Conservation (phyloP, 768 basidiomycete species). For the Amanita inopinata region DNA sequence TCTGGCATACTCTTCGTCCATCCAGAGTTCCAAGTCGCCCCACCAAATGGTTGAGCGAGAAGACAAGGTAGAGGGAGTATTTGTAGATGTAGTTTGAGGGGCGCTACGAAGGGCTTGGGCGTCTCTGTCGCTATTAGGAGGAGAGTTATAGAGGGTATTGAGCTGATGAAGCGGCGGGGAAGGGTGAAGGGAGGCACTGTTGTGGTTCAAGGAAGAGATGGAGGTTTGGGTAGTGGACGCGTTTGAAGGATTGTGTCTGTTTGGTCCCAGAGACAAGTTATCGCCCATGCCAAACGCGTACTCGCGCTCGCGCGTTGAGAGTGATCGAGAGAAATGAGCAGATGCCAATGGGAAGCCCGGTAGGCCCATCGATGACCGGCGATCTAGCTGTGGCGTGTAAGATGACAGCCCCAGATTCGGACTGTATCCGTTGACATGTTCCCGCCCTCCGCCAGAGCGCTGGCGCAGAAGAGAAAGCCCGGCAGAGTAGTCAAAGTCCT, state of each 20-base stretch:
- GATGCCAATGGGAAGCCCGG: constrained; percentile 11
- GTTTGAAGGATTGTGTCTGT: constrained; percentile 31
- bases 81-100: constrained; percentile 17
- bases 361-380: constrained; percentile 18
- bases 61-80: constrained; percentile 13
- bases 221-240: constrained; percentile 19
- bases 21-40: constrained; percentile 89
- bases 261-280: constrained; percentile 23
- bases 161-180: constrained; percentile 23
- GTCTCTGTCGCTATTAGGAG: constrained; percentile 25
- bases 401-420: constrained; percentile 13
- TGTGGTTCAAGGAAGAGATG: constrained; percentile 39
- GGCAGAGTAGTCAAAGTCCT: constrained; percentile 30
- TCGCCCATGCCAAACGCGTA: constrained; percentile 17
- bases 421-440: constrained; percentile 14
- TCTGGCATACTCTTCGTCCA: constrained; percentile 93
- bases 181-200: constrained; percentile 20
- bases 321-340: constrained; percentile 19
- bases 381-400: constrained; percentile 19
- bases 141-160: constrained; percentile 17
- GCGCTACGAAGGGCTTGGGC: constrained; percentile 20
- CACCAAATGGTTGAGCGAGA: constrained; percentile 68
- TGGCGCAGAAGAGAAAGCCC: constrained; percentile 21
- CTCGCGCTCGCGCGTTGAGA: constrained; percentile 22
- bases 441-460: constrained; percentile 14